Conservation (phyloP, 228 moss, liverwort and hornwort species). For the Sphagnum fallax region DNA sequence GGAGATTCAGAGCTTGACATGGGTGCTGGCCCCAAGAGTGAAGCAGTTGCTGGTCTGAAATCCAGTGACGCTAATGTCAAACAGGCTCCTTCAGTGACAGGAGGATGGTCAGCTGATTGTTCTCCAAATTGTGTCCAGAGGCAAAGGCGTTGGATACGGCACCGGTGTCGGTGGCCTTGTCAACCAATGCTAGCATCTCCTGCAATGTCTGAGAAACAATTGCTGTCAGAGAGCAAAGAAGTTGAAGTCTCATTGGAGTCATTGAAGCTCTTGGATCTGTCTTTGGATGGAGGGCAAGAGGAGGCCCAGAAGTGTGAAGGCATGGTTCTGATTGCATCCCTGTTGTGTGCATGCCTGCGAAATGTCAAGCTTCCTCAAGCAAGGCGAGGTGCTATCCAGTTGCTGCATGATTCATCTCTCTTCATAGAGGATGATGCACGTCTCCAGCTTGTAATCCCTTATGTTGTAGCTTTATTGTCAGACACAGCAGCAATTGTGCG, state of each 20-base stretch:
- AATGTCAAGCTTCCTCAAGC: slow-evolving; percentile 44
- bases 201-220: background rate
- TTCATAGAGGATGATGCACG: slow-evolving; percentile 45
- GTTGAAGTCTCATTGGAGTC: background rate
- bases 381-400: slow-evolving; percentile 38
- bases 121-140: slow-evolving; percentile 2
- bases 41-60: background rate
- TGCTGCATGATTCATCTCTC: slow-evolving; percentile 39
- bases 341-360: slow-evolving; percentile 46
- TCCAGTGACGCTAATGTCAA: background rate
- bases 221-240: background rate
- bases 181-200: background rate
- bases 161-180: background rate
- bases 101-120: background rate
- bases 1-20: background rate
- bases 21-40: slow-evolving; percentile 9
- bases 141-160: slow-evolving; percentile 4
- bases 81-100: background rate
- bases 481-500: slow-evolving; percentile 50
- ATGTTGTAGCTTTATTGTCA: slow-evolving; percentile 38
- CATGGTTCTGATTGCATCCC: slow-evolving; percentile 49
- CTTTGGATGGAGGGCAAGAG: background rate
- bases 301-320: slow-evolving; percentile 33
- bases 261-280: slow-evolving; percentile 2
- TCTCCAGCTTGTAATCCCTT: slow-evolving; percentile 46